Base-by-base conservation (phyloP, 2,329 filamentous ascomycete species). In the Rutstroemia sp. region DNA sequence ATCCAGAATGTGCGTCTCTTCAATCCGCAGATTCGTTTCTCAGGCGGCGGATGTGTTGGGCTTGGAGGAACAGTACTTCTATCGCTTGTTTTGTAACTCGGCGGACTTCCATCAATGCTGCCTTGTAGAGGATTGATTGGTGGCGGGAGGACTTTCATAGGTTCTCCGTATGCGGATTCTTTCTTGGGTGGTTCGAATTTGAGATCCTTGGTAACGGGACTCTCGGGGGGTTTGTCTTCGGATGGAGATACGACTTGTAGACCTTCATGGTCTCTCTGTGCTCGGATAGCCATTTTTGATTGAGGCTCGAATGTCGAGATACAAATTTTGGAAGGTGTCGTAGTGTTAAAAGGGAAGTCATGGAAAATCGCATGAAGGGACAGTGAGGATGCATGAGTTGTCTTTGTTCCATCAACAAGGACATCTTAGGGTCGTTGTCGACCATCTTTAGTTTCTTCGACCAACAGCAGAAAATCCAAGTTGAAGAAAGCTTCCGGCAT, bases 201-300 rank as follows among this genome's bases (percentile, higher is more conserved):
- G 9, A 55, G 18, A 55, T 55, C 52, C 34, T 37, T 55, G 9
- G 18, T 1, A 2, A 41, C 10, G 6, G 52, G 46, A 14, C 46
- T 34, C 21, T 55, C 39, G 39, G 7, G 16, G 6, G 16, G 45
- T 25, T 42, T 38, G 0, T 38, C 46, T 23, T 45, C 42, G 21
- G 7, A 23, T 45, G 6, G 46, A 27, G 9, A 25, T 55, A 45
- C 42, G 19, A 45, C 42, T 44, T 55, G 52, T 0, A 55, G 38
- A 14, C 52, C 52, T 50, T 55, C 52, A 18, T 55, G 52, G 9
- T 55, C 52, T n/a, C 50, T 37, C 14, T 55, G 52, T 1, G 37
- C 23, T 4, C 46, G 34, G 1, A 50, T 19, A 21, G 42, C 8
- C 42, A 45, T 45, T 25, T 45, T 23, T 14, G 7, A 45, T 45